These are phyloP conservation scores for Aspergillus haitiensis DNA, from an alignment of 495 filamentous ascomycete genomes.

Conservation along the genomic window DNA sequence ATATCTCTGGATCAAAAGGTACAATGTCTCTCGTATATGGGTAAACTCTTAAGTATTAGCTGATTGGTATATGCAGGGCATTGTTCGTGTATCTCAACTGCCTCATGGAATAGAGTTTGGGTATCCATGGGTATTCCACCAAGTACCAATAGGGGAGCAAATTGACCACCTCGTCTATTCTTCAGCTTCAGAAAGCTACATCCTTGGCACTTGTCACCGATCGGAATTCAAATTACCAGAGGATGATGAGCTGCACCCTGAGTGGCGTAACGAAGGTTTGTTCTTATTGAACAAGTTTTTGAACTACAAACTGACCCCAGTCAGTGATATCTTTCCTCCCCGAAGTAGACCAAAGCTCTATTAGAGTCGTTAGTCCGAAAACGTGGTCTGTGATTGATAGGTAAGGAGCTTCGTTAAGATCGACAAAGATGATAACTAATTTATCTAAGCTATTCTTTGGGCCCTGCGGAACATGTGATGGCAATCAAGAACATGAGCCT, in stretches of 20 bases:
- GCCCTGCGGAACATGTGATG: conserved; percentile 71
- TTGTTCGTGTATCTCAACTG: conserved; percentile 66
- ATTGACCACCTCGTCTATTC: conserved; percentile 77
- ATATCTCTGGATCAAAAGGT: conserved; percentile 69
- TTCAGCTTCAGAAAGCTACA: conserved; percentile 68
- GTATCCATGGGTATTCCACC: conserved; percentile 66
- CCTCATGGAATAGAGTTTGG: conserved; percentile 65
- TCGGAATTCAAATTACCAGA: conserved; percentile 78
- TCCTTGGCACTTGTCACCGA: conserved; percentile 65
- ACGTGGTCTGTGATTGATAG: conserved; percentile 77
- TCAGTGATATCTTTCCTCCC: conserved; percentile 63
- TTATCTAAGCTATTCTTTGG: conserved; percentile 51
- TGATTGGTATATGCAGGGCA: conserved; percentile 44
- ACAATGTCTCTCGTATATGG: conserved; percentile 5
- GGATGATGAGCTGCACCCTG: conserved; percentile 77
- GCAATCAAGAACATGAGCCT: conserved; percentile 81
- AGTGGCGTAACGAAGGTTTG: conserved; percentile 72
- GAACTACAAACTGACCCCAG: conserved; percentile 21
- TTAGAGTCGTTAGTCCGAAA: conserved; percentile 73
- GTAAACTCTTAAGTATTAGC: not conserved
- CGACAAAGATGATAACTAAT: conserved; percentile 8
- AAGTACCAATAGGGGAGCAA: conserved; percentile 67
- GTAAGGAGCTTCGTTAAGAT: conserved; percentile 37
- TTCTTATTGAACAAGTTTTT: not conserved
- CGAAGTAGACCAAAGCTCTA: conserved; percentile 59